Base-by-base conservation (phyloP, 108 stramenopile species). In the Cyclotella choctawhatcheeana region DNA sequence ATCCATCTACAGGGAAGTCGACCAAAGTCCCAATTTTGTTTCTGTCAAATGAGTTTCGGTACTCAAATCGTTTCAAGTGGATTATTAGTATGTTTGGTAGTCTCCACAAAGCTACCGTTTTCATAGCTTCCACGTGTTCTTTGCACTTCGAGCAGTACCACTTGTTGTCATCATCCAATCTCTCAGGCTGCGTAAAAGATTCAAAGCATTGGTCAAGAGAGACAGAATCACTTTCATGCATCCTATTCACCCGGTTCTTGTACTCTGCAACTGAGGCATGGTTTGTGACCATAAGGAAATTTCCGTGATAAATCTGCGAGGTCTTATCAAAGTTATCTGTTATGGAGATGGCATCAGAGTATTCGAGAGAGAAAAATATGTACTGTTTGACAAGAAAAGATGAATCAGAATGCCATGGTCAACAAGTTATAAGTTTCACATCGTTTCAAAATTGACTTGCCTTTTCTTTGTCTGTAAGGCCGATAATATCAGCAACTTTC, bases 1-100 rank as follows among this genome's bases (percentile, higher is more conserved):
- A 68, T 10, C 87, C 87, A 58, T 85, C 82, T 6, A 97, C 48
- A 16, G 97, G 97, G 61, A 97, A 99, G 67, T 92, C 80, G 20
- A 99, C 97, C 10, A 94, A 77, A 0, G 93, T 92, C 13, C 93
- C 91, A 21, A 98, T 76, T 67, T 99, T 99, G 67, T 93, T 63
- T 32, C 73, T 64, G 24, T 63, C 63, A 29, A 74, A 65, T 25
- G 73, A 65, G 40, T 95, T 74, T 22, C 79, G 76, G 76, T 90
- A 96, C 51, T 95, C 90, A 73, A 99, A 99, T 16, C 98, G 88
- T 84, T 99, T 99, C 68, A 99, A 79, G 67, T 98, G 97, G 7
- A 99, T 73, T 35, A 98, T 92, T 14, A 99, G 74, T 20, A 99
- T 86, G 51, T 98, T 97, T 1, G 98, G 98, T 17, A 93, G 67